Evolutionary conservation across 345 rosid species (phyloP).

Genomic region (Populus euphratica): DNA sequence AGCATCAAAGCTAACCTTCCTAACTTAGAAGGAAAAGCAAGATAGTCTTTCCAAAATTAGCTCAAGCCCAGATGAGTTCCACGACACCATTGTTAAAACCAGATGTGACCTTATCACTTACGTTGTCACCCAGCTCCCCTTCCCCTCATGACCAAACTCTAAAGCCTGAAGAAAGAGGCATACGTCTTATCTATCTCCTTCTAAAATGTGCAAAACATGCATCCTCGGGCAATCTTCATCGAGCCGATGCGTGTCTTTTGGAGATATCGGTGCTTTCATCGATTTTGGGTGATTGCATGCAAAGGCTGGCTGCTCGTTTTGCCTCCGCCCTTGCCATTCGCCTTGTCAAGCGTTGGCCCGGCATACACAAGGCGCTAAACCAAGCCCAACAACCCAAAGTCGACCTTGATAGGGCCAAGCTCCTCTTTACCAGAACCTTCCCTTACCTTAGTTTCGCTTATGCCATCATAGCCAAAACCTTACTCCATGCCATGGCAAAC

Average conservation of each 20-base stretch:
- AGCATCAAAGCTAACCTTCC: background rate
- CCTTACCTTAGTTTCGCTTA: conserved; percentile 36
- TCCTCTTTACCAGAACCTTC: conserved; percentile 21
- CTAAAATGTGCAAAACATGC: conserved; percentile 42
- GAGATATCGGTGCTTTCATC: conserved; percentile 45
- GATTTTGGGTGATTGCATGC: conserved; percentile 46
- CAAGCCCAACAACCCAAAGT: conserved; percentile 3
- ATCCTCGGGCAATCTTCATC: conserved; percentile 45
- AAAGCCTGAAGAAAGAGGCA: conserved; percentile 37
- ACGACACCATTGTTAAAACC: conserved; percentile 22
- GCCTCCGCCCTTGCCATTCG: conserved; percentile 46
- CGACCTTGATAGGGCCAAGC: conserved; percentile 4
- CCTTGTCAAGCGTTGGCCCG: conserved; percentile 50
- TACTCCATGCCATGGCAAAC: conserved; percentile 25
- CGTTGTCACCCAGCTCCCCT: conserved; percentile 23
- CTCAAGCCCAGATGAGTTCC: conserved; percentile 18
- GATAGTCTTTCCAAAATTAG: background rate
- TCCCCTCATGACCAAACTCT: background rate
- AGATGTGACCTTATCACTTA: conserved; percentile 44
- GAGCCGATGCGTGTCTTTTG: conserved; percentile 37
- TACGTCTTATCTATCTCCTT: conserved; percentile 48
- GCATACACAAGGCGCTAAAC: conserved; percentile 41
- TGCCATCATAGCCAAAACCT: conserved; percentile 20
- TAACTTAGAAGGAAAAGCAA: background rate
- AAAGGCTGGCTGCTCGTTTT: conserved; percentile 41